Base-by-base conservation (phyloP, 1,284 basidiomycete species). In the Heterobasidion annosum region DNA sequence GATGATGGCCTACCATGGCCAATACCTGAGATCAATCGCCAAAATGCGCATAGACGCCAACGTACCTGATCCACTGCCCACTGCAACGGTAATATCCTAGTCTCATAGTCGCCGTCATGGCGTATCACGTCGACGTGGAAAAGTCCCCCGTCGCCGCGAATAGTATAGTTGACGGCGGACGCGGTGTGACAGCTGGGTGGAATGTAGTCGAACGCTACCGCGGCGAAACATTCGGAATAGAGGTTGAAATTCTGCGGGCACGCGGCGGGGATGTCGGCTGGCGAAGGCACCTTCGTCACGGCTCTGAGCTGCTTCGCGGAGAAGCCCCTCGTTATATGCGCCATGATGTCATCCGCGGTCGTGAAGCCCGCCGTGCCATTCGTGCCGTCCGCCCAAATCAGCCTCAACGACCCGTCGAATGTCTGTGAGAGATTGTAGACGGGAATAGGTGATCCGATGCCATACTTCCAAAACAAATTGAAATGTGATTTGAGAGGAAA, bases 191-290 rank as follows among this genome's bases (percentile, higher is more conserved):
- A 57, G 18, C 55, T 58, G 9, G 70, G 62, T 3, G 86, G 82
- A 15, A 88, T 71, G 32, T 73, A 72, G 55, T 79, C 73, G 67
- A 92, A 90, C 0, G 78, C 68, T n/a, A 91, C 65, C 8, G 76
- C 87, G 1, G 81, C 86, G 59, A 79, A 92, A 64, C 89, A 92
- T 51, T 81, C 73, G 1, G 85, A 88, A 51, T 80, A 75, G 4
- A 75, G 64, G 51, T 84, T 83, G 68, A 88, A 90, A 67, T 88
- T 91, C 61, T 87, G 80, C 3, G 82, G 86, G 64, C 89, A 92
- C 15, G 72, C 67, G 0, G 71, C 59, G 0, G 78, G 73, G 15
- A 91, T 80, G 32, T 79, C 77, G 5, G 66, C 64, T 0, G 73
- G 70, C 8, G 69, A 71, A n/a, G 66, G 65, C 8, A 83, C 71